Conservation (phyloP, 139 green algal genomes). For the Chlorella sp. region DNA sequence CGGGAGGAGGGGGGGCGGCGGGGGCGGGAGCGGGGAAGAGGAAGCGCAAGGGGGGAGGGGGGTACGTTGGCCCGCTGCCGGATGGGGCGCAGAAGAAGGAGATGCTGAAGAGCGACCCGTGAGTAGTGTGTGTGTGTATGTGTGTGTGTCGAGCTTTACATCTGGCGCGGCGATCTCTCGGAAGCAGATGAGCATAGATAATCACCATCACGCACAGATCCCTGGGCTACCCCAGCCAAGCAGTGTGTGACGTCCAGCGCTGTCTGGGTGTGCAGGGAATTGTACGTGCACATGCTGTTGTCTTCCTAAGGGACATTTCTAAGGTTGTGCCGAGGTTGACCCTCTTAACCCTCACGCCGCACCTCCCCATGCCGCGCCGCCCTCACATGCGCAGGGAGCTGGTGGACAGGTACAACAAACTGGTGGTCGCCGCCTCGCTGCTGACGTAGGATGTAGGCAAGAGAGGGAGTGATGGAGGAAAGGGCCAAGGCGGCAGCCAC, state of each 20-base stretch:
- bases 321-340: too few species aligned
- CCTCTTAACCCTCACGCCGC: too few species aligned
- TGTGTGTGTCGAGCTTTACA: too few species aligned
- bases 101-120: slow-evolving; percentile 3
- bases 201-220: background rate
- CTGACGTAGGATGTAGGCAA: slow-evolving; percentile 16
- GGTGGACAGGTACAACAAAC: slow-evolving; percentile 11
- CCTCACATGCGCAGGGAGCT: slow-evolving; percentile 19
- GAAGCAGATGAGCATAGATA: too few species aligned
- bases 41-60: background rate
- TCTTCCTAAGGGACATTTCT: too few species aligned
- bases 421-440: slow-evolving; percentile 8
- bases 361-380: background rate
- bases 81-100: background rate
- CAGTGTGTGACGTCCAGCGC: background rate
- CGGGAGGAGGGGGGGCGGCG: too few species aligned
- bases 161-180: too few species aligned
- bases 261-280: background rate
- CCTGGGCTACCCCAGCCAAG: background rate
- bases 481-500: background rate
- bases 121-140: background rate
- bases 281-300: too few species aligned
- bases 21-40: background rate
- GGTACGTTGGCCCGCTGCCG: background rate
- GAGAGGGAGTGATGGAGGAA: too few species aligned